Conservation (phyloP, 2,329 filamentous ascomycete species). For the Talaromyces sp. region DNA sequence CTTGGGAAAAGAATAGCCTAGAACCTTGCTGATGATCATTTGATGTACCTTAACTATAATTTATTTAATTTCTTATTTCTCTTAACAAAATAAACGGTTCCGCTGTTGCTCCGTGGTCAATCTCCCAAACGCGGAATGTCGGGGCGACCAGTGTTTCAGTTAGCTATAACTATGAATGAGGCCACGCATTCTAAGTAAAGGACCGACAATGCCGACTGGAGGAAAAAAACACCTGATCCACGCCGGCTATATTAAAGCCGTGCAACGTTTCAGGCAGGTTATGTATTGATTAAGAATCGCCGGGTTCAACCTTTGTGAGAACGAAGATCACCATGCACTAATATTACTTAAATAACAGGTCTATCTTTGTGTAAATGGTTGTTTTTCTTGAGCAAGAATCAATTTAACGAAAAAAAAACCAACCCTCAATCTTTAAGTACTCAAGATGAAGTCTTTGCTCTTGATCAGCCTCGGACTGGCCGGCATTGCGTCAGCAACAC, state of each 20-base stretch:
- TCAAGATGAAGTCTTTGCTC: neutral
- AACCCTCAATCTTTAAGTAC: neutral
- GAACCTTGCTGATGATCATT: too few species aligned
- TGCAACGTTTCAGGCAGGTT: neutral
- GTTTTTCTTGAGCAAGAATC: neutral
- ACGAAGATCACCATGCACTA: neutral
- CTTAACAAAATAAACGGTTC: neutral
- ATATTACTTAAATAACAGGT: neutral
- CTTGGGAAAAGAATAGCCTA: neutral
- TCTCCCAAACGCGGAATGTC: neutral
- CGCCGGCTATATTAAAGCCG: neutral
- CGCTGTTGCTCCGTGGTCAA: neutral
- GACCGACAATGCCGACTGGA: neutral
- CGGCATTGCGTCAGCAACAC: conserved; percentile 12
- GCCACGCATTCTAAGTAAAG: neutral
- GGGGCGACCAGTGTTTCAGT: neutral
- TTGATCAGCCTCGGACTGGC: neutral
- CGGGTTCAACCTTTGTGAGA: neutral
- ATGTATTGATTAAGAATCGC: neutral
- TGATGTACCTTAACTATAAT: too few species aligned
- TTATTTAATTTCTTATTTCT: neutral
- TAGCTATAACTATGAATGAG: neutral
- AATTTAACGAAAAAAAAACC: neutral
- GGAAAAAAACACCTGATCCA: neutral
- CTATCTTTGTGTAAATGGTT: neutral